Evolutionary conservation across 768 basidiomycete genomes (phyloP).

Genomic region (Gloeophyllum trabeum): DNA sequence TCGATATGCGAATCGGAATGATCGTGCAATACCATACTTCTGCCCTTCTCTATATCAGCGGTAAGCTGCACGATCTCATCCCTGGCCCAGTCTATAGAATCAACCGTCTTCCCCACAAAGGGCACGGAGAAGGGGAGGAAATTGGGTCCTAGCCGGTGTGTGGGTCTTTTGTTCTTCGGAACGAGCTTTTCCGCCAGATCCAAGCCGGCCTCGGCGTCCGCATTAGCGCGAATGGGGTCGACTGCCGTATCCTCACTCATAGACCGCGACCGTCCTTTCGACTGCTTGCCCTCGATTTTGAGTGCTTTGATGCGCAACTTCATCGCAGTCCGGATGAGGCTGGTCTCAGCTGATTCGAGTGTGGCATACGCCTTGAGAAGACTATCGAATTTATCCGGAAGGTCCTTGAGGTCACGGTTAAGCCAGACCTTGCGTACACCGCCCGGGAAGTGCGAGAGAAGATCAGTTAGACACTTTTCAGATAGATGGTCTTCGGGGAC

Average conservation of each 20-base stretch:
- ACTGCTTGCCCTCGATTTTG: conserved; percentile 27
- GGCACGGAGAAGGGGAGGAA: conserved; percentile 35
- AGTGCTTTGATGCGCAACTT: conserved; percentile 46
- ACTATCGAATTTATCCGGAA: conserved; percentile 66
- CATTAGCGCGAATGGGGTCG: conserved; percentile 10
- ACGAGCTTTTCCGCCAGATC: conserved; percentile 32
- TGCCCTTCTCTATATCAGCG: too few species aligned
- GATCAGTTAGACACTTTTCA: conserved; percentile 46
- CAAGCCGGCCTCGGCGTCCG: conserved; percentile 14
- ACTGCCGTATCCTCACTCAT: neutral
- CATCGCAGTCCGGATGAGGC: conserved; percentile 53
- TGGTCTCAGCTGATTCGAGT: conserved; percentile 71
- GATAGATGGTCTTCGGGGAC: conserved; percentile 74
- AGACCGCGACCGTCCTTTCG: conserved; percentile 8
- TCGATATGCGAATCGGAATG: too few species aligned
- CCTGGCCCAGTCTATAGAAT: conserved; percentile 76
- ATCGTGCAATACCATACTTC: too few species aligned
- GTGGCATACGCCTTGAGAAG: conserved; percentile 56
- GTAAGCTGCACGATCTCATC: conserved; percentile 56
- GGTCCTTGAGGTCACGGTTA: conserved; percentile 77
- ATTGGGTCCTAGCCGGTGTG: conserved; percentile 43
- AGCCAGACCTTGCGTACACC: conserved; percentile 90
- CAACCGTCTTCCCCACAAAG: conserved; percentile 69
- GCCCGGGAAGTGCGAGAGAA: conserved; percentile 82
- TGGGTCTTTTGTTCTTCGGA: conserved; percentile 55